phyloP scores from a whole-genome alignment of 1,139 yeast genomes.

The Candida freyschussii region DNA sequence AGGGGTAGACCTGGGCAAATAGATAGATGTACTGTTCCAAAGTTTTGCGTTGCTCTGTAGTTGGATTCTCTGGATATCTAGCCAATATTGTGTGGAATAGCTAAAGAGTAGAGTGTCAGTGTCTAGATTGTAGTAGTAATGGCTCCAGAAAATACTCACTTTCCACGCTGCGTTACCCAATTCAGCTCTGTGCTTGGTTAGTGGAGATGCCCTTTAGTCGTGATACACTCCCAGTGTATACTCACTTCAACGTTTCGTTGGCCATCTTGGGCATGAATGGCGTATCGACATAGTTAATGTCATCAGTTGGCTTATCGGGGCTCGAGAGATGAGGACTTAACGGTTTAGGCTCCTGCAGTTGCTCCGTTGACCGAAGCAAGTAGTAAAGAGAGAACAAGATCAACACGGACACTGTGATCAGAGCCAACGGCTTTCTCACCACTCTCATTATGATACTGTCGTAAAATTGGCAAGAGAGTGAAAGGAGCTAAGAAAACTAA shows the following conservation, averaged over 20 bases:
- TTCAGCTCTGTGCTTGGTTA: conserved; percentile 20
- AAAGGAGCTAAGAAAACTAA: too few species aligned
- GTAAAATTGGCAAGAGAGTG: too few species aligned
- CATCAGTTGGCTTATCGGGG: conserved; percentile 1
- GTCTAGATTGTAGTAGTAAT: not conserved
- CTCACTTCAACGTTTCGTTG: conserved; percentile 40
- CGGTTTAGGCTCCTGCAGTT: conserved; percentile 24
- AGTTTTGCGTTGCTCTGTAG: conserved; percentile 55
- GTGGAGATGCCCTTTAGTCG: too few species aligned
- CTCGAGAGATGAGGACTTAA: conserved; percentile 12
- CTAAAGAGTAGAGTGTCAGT: not conserved
- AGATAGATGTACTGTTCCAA: conserved; percentile 48
- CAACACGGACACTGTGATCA: conserved; percentile 9
- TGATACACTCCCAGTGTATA: too few species aligned
- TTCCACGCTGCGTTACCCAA: conserved; percentile 89
- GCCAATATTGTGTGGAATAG: conserved; percentile 86
- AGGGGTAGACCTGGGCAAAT: conserved; percentile 80
- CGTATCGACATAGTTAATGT: conserved; percentile 4
- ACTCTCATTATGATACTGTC: conserved; percentile 8
- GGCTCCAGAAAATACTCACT: conserved; percentile 4
- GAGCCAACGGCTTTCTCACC: conserved; percentile 13
- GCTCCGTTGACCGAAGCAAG: conserved; percentile 16
- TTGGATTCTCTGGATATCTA: conserved; percentile 82
- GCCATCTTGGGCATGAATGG: conserved; percentile 88
- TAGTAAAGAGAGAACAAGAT: conserved; percentile 15